Evolutionary conservation across 306 rosid genomes (phyloP).

Genomic region (Rosa chinensis): DNA sequence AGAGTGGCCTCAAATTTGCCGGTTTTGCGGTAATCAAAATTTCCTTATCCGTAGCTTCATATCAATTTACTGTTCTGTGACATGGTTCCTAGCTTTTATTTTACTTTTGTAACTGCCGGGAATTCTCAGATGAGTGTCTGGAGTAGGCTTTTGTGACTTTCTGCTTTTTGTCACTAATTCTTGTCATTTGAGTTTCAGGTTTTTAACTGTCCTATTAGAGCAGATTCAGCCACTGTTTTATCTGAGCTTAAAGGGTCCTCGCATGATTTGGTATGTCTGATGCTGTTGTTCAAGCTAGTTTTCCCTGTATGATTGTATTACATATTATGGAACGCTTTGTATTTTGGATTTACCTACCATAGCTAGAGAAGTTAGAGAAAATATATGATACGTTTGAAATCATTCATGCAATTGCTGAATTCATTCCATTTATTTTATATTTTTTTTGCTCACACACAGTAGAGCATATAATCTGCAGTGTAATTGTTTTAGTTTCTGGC

Average conservation of each 20-base stretch:
- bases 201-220: slow-evolving; percentile 93
- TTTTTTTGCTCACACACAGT: neutral
- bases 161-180: slow-evolving; percentile 23
- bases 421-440: neutral
- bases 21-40: slow-evolving; percentile 82
- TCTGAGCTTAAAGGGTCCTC: slow-evolving; percentile 86
- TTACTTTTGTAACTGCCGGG: neutral
- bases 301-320: neutral
- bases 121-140: neutral
- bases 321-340: neutral
- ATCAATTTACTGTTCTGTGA: neutral
- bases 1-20: slow-evolving; percentile 80
- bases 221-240: slow-evolving; percentile 80
- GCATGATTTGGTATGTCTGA: slow-evolving; percentile 81
- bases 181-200: slow-evolving; percentile 59
- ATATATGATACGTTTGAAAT: neutral
- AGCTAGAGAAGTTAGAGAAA: neutral
- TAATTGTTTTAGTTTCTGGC: slow-evolving; percentile 10
- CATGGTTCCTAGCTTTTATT: neutral
- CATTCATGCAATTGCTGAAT: neutral
- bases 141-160: neutral
- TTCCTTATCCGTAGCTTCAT: neutral
- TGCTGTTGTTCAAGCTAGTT: neutral
- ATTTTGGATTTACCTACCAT: neutral
- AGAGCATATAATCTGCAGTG: neutral